Percentiles rank a stretch among this genome's conserved stretches.
These are phyloP conservation scores for Daldinia decipiens DNA, from an alignment of 495 filamentous ascomycete genomes.

Conservation along the genomic window DNA sequence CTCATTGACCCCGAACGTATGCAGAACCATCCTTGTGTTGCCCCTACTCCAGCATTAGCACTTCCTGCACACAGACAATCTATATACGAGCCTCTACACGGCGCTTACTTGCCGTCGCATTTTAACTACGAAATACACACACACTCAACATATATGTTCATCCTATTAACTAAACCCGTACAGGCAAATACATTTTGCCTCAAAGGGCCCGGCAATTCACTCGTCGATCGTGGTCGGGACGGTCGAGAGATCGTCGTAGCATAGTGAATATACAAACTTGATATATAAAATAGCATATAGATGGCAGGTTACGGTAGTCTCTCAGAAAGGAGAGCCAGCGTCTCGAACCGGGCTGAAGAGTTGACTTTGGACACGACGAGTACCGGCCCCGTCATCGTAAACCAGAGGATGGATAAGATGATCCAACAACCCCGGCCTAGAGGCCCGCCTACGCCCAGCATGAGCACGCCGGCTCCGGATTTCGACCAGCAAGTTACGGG, in stretches of 20 bases:
- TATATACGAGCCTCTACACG: conserved; percentile 3
- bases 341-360: conserved; percentile 54
- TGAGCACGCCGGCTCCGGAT: conserved; percentile 66
- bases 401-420: conserved; percentile 60
- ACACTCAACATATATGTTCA: background rate
- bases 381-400: conserved; percentile 43
- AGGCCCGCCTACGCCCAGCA: conserved; percentile 66
- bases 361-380: conserved; percentile 56
- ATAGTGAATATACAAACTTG: conserved; percentile 9
- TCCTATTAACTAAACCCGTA: conserved; percentile 15
- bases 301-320: conserved; percentile 59
- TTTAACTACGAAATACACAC: background rate
- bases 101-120: conserved; percentile 12
- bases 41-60: conserved; percentile 37
- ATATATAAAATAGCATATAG: conserved; percentile 5
- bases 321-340: conserved; percentile 56
- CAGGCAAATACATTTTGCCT: conserved; percentile 3
- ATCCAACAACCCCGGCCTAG: conserved; percentile 57
- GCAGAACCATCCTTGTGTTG: conserved; percentile 37
- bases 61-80: conserved; percentile 6
- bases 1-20: conserved; percentile 44
- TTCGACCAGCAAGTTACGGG: conserved; percentile 63
- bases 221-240: conserved; percentile 11
- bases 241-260: conserved; percentile 1
- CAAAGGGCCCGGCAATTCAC: conserved; percentile 7